Percentiles rank a stretch among this genome's conserved stretches.
Evolutionary conservation across 768 basidiomycete genomes (phyloP).

Genomic region (Paxillus rubicundulus): DNA sequence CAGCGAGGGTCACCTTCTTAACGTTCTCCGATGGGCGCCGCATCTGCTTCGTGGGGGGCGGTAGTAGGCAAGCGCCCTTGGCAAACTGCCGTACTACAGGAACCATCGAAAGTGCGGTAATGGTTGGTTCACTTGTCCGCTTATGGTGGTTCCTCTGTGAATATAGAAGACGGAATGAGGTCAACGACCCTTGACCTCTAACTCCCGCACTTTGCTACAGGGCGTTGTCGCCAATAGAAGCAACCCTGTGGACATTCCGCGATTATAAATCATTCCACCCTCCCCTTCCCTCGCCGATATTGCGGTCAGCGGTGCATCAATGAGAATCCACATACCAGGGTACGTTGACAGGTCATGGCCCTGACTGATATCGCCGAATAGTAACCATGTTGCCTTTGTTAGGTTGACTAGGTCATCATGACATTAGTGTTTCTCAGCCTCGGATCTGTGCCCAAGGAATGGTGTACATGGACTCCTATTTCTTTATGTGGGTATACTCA

Average conservation of each 20-base stretch:
- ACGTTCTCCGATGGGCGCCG: no score
- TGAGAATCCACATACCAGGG: constrained; percentile 4
- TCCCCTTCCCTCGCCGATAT: no score
- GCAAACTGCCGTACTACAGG: no score
- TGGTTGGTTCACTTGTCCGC: neutral
- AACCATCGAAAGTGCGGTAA: no score
- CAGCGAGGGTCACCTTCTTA: neutral
- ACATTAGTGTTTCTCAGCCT: neutral
- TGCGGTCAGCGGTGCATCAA: neutral
- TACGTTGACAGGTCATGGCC: constrained; percentile 14
- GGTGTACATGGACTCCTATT: neutral
- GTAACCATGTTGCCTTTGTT: neutral
- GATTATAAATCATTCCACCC: neutral
- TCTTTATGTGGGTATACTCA: neutral
- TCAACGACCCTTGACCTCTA: neutral
- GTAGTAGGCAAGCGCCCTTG: no score
- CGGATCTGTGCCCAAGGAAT: neutral
- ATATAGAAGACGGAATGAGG: no score
- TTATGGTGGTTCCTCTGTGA: no score
- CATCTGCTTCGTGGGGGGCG: no score
- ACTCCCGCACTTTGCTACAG: neutral
- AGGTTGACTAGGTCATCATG: no score
- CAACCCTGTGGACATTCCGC: neutral
- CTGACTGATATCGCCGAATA: constrained; percentile 6
- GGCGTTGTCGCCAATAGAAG: neutral